Evolutionary conservation across 306 rosid species (phyloP), one percentile per base, ranked within the genome.

Genomic region (Gillenia trifoliata): DNA sequence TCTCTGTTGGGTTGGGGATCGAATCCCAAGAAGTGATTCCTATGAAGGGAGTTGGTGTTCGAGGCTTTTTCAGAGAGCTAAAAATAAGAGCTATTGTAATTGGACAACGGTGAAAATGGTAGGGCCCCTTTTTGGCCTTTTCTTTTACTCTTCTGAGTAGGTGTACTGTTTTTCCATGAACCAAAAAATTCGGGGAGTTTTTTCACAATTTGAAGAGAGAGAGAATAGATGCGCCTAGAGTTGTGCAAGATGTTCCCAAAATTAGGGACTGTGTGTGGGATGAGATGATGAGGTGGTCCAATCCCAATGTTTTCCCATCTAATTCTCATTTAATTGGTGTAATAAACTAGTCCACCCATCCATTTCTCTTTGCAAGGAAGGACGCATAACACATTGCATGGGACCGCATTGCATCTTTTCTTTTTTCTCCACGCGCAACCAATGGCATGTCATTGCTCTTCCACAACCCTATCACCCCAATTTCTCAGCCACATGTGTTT

Each of bases 261-360:
- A 90, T 70, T 71, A 88, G 92, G 87, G 87, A 86, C 79, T 78
- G 79, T 30, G 74, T 65, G 83, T 70, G 74, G 74, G 55, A 75
- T 33, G 87, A 80, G 90, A 89, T 82, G 94, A 89, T 79, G 94
- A 83, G 88, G 95, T 88, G 98, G 98, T 92, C 98, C 98, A 47
- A 47, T 54, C 60, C 60, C 23, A 79, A 74, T 74, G 62, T 77
- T 79, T 82, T 78, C 70, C 85, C 84, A 66, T 89, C 83, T 83
- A 92, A 87, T 88, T 88, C 76, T 82, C 76, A 90, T 90, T 90
- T 90, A 87, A 86, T 89, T 73, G 79, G 61, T 75, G 76, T 85
- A 66, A 84, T 88, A 83, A 92, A 87, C 77, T 64, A 80, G 76
- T 76, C 91, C 90, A 85, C 89, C 90, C 85, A 82, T 84, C 54